Percentiles rank a stretch among this genome's conserved stretches.
Evolutionary conservation across 2,329 filamentous ascomycete species (phyloP).

Genomic region (Rutstroemia sydowiana): DNA sequence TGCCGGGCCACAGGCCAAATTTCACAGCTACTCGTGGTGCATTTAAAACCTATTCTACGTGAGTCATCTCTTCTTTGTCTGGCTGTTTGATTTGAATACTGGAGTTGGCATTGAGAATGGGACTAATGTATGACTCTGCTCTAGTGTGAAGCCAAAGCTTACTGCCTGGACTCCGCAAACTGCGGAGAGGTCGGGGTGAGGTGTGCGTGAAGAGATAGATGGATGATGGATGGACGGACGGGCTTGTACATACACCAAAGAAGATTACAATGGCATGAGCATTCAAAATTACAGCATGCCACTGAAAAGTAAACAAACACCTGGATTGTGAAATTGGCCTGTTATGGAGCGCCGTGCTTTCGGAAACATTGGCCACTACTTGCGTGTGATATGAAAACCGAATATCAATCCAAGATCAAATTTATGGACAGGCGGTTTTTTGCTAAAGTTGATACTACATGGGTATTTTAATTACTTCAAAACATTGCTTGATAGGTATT

Average conservation of each 20-base stretch:
- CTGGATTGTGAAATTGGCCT: neutral
- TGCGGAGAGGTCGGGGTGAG: conserved; percentile 21
- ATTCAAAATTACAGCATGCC: neutral
- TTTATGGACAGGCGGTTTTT: too few relatives aligned
- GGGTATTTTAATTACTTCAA: too few relatives aligned
- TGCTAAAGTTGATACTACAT: too few relatives aligned
- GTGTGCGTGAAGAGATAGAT: neutral
- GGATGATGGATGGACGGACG: conserved; percentile 2
- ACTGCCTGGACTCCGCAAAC: conserved; percentile 43
- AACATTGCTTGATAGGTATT: too few relatives aligned
- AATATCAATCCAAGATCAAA: too few relatives aligned
- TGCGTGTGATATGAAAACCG: too few relatives aligned
- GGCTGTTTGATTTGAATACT: neutral
- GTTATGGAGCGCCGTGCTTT: too few relatives aligned
- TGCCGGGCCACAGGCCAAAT: conserved; percentile 62
- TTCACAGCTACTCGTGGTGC: conserved; percentile 69
- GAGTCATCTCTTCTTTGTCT: conserved; percentile 36
- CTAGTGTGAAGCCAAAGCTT: conserved; percentile 47
- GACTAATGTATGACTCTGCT: neutral
- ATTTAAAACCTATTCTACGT: conserved; percentile 95
- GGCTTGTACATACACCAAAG: conserved; percentile 23
- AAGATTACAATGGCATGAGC: conserved; percentile 3
- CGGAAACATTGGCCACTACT: too few relatives aligned
- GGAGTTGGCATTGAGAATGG: neutral
- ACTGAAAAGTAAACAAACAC: neutral